Base-by-base conservation (phyloP, 768 basidiomycete genomes). In the Hysterangium stoloniferum region DNA sequence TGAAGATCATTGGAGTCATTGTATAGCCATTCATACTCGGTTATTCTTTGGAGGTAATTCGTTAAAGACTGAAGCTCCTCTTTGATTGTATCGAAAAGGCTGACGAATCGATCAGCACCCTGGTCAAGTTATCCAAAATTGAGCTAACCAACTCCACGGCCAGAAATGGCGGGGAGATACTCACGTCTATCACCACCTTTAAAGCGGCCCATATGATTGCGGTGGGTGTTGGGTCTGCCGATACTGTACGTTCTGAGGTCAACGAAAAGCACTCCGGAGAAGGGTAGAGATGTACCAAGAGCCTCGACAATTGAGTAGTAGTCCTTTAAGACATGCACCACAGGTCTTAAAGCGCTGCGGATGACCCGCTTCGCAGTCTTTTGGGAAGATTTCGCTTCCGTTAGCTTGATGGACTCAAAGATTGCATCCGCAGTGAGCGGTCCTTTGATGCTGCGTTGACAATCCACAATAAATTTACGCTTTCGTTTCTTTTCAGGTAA, bases 51-150 rank as follows among this genome's bases (percentile, higher is more conserved):
- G 7, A 62, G 34, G 31, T 59, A 42, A 27, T 4, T 20, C 5
- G 44, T 45, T 3, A 62, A 57, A 7, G 28, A 32, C 13, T 24
- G 19, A 5, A 62, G 37, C n/a, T 62, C 48, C 4, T 37, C 38
- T 27, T 52, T 54, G 28, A 62, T 62, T 6, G 35, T 59, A 1
- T 62, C 61, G 38, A 60, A 61, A 22, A 62, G 27, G 25, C 31
- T 43, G 28, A 50, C 25, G 43, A 28, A 58, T 6, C 61, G 58
- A 42, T 48, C 32, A 9, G 38, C 38, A 19, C 56, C 55, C 57
- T 62, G 51, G n/a, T n/a, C n/a, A n/a, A n/a, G n/a, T n/a, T n/a
- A n/a, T n/a, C n/a, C n/a, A n/a, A n/a, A 6, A 40, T 28, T n/a
- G 15, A 17, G 41, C n/a, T n/a, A n/a, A n/a, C 29, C n/a, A 42